Evolutionary conservation across 2,329 filamentous ascomycete genomes (phyloP).

Genomic region (Ascomycota sp.): DNA sequence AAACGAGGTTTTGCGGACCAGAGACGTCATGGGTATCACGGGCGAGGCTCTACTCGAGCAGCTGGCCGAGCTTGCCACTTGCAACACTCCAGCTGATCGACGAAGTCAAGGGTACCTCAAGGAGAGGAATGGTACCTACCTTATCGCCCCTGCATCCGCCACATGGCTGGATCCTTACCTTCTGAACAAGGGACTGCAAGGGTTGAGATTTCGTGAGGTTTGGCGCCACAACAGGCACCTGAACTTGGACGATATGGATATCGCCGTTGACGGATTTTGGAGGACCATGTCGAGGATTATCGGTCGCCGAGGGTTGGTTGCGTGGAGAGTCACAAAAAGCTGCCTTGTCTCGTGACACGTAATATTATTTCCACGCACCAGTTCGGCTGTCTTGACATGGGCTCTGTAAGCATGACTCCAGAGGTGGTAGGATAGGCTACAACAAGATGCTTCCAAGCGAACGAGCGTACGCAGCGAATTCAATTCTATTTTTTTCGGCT

Average conservation of each 20-base stretch:
- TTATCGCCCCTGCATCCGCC: slow-evolving; percentile 56
- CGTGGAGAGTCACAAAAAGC: slow-evolving; percentile 45
- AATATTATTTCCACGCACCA: no score
- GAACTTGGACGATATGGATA: slow-evolving; percentile 65
- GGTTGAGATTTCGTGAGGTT: slow-evolving; percentile 45
- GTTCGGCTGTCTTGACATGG: no score
- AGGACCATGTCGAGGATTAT: slow-evolving; percentile 47
- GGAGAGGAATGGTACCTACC: slow-evolving; percentile 41
- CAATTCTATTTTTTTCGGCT: no score
- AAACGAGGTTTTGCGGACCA: slow-evolving; percentile 48
- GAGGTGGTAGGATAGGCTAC: no score
- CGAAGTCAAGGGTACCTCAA: slow-evolving; percentile 35
- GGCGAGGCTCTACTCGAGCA: slow-evolving; percentile 38
- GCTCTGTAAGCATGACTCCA: no score
- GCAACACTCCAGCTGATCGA: slow-evolving; percentile 36
- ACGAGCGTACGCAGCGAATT: no score
- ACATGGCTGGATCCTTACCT: slow-evolving; percentile 47
- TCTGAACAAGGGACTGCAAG: slow-evolving; percentile 34
- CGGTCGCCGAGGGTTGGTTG: slow-evolving; percentile 38
- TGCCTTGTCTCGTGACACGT: no score
- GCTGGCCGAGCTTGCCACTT: slow-evolving; percentile 38
- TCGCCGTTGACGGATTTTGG: slow-evolving; percentile 57
- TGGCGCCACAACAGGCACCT: slow-evolving; percentile 50
- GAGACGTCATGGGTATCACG: slow-evolving; percentile 54
- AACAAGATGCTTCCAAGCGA: no score